A percentile compares a stretch with the other conserved stretches of the same genome.
phyloP scores from a whole-genome alignment of 805 yeast species.

The Lachancea kluyveri region DNA sequence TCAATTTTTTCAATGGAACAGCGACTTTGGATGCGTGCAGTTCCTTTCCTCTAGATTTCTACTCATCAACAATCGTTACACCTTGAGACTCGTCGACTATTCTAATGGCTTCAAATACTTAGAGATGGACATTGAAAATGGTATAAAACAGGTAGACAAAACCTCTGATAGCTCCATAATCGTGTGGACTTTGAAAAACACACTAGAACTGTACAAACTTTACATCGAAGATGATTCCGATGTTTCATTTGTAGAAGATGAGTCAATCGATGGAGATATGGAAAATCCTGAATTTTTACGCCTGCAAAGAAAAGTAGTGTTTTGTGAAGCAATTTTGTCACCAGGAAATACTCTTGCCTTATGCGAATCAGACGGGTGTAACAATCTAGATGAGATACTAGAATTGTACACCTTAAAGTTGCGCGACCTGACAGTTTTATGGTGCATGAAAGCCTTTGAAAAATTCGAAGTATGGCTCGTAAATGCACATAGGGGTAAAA shows the following conservation, averaged over 20 bases:
- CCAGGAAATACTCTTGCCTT: slow-evolving; percentile 17
- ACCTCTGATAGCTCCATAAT: slow-evolving; percentile 15
- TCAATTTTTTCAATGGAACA: slow-evolving; percentile 19
- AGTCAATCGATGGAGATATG: slow-evolving; percentile 14
- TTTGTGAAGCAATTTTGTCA: slow-evolving; percentile 21
- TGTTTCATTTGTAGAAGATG: slow-evolving; percentile 10
- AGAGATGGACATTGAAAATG: slow-evolving; percentile 16
- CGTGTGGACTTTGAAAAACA: slow-evolving; percentile 18
- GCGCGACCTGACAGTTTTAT: slow-evolving; percentile 27
- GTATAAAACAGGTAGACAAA: slow-evolving; percentile 16
- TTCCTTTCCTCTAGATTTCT: slow-evolving; percentile 18
- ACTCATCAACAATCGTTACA: slow-evolving; percentile 13
- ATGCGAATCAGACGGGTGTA: slow-evolving; percentile 16
- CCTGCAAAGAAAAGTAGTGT: slow-evolving; percentile 24
- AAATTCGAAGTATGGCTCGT: slow-evolving; percentile 12
- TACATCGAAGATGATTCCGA: slow-evolving; percentile 21
- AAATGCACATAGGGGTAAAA: not conserved
- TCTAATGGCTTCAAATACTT: slow-evolving; percentile 24
- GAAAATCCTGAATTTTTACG: slow-evolving; percentile 17
- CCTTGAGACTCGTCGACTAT: slow-evolving; percentile 22
- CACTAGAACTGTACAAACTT: slow-evolving; percentile 18
- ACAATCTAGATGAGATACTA: slow-evolving; percentile 17
- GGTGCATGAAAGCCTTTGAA: slow-evolving; percentile 23
- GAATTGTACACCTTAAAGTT: slow-evolving; percentile 27
- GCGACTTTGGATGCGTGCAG: slow-evolving; percentile 13